A percentile compares a stretch with the other conserved stretches of the same genome.
Evolutionary conservation across 306 rosid genomes (phyloP).

Genomic region (Cicer pinnatifidum): DNA sequence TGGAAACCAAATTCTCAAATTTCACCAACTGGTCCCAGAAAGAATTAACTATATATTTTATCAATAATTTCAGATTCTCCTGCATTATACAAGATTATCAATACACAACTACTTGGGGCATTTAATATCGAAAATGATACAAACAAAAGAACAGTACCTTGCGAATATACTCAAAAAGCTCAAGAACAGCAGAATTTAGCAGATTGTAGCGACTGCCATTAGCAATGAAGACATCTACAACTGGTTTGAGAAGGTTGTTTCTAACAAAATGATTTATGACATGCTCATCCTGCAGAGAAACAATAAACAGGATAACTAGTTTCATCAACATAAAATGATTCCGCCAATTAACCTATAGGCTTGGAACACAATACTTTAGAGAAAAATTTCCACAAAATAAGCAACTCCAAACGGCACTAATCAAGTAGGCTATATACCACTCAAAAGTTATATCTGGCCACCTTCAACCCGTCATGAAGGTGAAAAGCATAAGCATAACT

Average conservation of each 20-base stretch:
- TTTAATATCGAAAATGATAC: constrained; percentile 32
- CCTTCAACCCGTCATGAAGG: constrained; percentile 11
- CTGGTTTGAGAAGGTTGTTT: constrained; percentile 84
- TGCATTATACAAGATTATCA: constrained; percentile 49
- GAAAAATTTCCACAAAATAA: constrained; percentile 30
- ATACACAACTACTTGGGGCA: constrained; percentile 22
- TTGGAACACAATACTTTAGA: constrained; percentile 20
- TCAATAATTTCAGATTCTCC: constrained; percentile 77
- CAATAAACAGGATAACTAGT: constrained; percentile 20
- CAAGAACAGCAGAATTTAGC: constrained; percentile 88
- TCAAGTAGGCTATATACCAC: constrained; percentile 7
- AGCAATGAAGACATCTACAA: constrained; percentile 78
- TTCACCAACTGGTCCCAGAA: constrained; percentile 80
- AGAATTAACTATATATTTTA: constrained; percentile 76
- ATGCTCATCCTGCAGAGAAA: constrained; percentile 83
- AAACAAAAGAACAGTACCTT: constrained; percentile 61
- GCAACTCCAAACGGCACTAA: constrained; percentile 23
- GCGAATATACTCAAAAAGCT: constrained; percentile 83
- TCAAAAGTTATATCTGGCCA: constrained; percentile 16
- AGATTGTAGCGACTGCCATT: constrained; percentile 95
- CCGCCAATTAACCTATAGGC: constrained; percentile 29
- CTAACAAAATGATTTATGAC: constrained; percentile 71
- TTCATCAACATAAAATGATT: not conserved
- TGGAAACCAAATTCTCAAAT: constrained; percentile 72
- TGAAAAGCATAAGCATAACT: not conserved